phyloP scores from a whole-genome alignment of 2,329 filamentous ascomycete species.

The Xylaria sp. region DNA sequence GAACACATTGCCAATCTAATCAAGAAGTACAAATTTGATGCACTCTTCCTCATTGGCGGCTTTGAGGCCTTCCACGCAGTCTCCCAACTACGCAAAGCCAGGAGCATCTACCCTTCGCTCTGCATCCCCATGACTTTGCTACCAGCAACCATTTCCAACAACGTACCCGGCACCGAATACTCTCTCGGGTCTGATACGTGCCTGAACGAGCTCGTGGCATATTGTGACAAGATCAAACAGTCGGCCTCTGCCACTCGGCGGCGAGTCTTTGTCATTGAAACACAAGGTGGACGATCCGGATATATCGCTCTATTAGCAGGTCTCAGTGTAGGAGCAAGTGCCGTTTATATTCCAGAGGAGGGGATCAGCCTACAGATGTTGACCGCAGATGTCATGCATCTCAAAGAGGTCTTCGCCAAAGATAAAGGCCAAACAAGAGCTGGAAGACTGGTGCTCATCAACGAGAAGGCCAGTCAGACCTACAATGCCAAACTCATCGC shows the following conservation, averaged over 20 bases:
- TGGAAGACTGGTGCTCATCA: constrained; percentile 94
- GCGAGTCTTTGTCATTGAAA: constrained; percentile 97
- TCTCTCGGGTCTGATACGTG: constrained; percentile 97
- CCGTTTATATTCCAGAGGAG: constrained; percentile 97
- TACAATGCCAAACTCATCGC: constrained; percentile 95
- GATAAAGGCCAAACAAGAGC: constrained; percentile 90
- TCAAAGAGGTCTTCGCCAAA: constrained; percentile 84
- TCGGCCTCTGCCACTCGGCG: constrained; percentile 93
- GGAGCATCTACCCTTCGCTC: constrained; percentile 81
- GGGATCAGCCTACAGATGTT: constrained; percentile 95
- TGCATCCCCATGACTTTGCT: constrained; percentile 92
- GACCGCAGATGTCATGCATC: constrained; percentile 85
- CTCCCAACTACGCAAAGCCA: constrained; percentile 84
- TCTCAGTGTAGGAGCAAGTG: constrained; percentile 88
- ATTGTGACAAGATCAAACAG: constrained; percentile 97
- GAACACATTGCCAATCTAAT: constrained; percentile 84
- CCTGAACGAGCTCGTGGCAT: constrained; percentile 91
- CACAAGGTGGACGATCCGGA: constrained; percentile 92
- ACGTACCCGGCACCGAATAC: constrained; percentile 97
- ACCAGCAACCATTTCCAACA: constrained; percentile 98
- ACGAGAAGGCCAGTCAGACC: constrained; percentile 90
- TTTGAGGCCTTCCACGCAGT: constrained; percentile 97
- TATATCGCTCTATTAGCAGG: constrained; percentile 93
- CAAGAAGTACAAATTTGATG: constrained; percentile 87
- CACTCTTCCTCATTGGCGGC: constrained; percentile 89